Conservation (phyloP, 352 stramenopile genomes). For the Poterioochromonas sp. region DNA sequence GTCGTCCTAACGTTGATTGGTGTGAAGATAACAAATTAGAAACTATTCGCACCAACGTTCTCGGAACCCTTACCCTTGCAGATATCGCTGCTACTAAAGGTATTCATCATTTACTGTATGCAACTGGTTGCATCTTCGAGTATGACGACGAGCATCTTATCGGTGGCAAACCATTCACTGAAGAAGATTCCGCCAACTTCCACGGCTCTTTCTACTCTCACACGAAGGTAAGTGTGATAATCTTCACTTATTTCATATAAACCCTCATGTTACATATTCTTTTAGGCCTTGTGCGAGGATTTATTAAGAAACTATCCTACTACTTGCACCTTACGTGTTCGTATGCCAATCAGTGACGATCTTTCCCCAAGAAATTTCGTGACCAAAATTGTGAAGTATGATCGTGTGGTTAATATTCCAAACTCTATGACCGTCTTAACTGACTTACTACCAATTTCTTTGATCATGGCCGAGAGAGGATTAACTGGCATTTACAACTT, state of each 20-base stretch:
- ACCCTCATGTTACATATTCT: background rate
- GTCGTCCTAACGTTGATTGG: slow-evolving; percentile 82
- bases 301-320: slow-evolving; percentile 47
- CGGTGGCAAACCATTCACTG: slow-evolving; percentile 69
- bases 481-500: slow-evolving; percentile 71
- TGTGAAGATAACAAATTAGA: slow-evolving; percentile 72
- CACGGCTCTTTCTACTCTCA: slow-evolving; percentile 74
- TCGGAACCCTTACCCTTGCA: slow-evolving; percentile 68
- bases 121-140: slow-evolving; percentile 80
- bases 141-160: slow-evolving; percentile 70
- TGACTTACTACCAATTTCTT: slow-evolving; percentile 68
- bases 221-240: slow-evolving; percentile 69
- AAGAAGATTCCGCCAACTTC: slow-evolving; percentile 77
- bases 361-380: slow-evolving; percentile 73
- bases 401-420: slow-evolving; percentile 67
- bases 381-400: slow-evolving; percentile 78
- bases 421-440: slow-evolving; percentile 80
- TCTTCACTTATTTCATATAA: background rate
- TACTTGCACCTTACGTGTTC: slow-evolving; percentile 46
- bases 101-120: slow-evolving; percentile 77
- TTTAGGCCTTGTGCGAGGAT: slow-evolving; percentile 49
- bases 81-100: slow-evolving; percentile 58
- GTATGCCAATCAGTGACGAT: slow-evolving; percentile 81
- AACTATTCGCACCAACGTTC: slow-evolving; percentile 74
- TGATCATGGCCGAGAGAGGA: slow-evolving; percentile 62